phyloP scores from a whole-genome alignment of 345 rosid species.

The Clausena lansium region DNA sequence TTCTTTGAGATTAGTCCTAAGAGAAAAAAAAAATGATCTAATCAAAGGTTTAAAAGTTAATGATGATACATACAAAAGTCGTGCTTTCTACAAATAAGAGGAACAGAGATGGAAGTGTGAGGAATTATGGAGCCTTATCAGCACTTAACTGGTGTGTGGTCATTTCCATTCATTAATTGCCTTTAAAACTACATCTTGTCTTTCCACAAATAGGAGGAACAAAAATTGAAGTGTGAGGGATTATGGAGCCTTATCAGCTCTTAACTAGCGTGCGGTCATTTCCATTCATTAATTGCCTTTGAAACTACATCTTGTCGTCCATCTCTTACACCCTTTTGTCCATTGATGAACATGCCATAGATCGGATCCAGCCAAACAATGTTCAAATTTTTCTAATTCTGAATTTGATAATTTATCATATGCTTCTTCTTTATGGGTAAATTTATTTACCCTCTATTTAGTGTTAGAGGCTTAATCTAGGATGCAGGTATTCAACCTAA shows the following conservation, averaged over 20 bases:
- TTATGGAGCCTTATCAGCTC: constrained; percentile 7
- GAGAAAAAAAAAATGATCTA: not conserved
- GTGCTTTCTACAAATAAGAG: constrained; percentile 21
- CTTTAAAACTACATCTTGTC: constrained; percentile 7
- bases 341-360: not conserved
- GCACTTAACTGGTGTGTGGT: constrained; percentile 11
- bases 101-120: not conserved
- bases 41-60: constrained; percentile 2
- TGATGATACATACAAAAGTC: constrained; percentile 17
- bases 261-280: constrained; percentile 8
- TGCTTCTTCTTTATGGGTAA: too few species aligned
- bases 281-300: constrained; percentile 21
- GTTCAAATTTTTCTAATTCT: not conserved
- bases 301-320: constrained; percentile 6
- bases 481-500: too few species aligned
- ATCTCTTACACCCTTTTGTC: not conserved
- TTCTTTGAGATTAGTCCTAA: not conserved
- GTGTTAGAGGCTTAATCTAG: too few species aligned
- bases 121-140: not conserved
- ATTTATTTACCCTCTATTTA: too few species aligned
- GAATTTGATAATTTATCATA: not conserved
- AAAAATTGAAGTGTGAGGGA: not conserved
- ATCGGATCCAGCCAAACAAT: not conserved
- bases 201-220: constrained; percentile 25
- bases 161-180: constrained; percentile 23